Evolutionary conservation across 768 basidiomycete species (phyloP).

Genomic region (Mycena rebaudengoi): DNA sequence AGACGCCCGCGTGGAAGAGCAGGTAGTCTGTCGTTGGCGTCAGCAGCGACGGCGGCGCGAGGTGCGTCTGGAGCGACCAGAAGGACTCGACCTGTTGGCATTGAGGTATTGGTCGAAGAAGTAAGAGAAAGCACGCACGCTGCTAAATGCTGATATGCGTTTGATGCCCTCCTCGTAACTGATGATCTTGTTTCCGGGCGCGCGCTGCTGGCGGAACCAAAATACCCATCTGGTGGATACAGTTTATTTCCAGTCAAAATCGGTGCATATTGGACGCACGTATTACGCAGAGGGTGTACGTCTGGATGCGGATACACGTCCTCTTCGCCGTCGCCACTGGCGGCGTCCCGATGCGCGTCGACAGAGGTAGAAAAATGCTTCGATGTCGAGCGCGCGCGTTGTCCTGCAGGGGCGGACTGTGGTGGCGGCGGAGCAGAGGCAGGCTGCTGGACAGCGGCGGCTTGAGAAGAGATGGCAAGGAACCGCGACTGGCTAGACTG

Average conservation of each 20-base stretch:
- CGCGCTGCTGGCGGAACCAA: constrained; percentile 91
- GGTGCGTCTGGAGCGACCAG: constrained; percentile 94
- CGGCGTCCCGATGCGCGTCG: constrained; percentile 39
- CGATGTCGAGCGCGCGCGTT: constrained; percentile 65
- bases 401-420: too few species aligned
- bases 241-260: constrained; percentile 5
- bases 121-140: constrained; percentile 55
- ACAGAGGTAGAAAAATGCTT: constrained; percentile 80
- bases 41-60: constrained; percentile 84
- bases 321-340: constrained; percentile 44
- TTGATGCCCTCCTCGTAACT: constrained; percentile 97
- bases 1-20: constrained; percentile 86
- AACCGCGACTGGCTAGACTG: constrained; percentile 75
- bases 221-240: constrained; percentile 87
- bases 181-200: constrained; percentile 87
- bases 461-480: constrained; percentile 57
- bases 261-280: constrained; percentile 50
- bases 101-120: neutral
- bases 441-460: too few species aligned
- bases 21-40: constrained; percentile 94
- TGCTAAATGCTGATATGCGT: constrained; percentile 89
- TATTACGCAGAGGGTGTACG: constrained; percentile 84
- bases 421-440: too few species aligned
- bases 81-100: constrained; percentile 85
- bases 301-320: constrained; percentile 26